Evolutionary conservation across 495 filamentous ascomycete species (phyloP), one percentile per base, ranked within the genome.

Genomic region (Aspergillus taichungensis): DNA sequence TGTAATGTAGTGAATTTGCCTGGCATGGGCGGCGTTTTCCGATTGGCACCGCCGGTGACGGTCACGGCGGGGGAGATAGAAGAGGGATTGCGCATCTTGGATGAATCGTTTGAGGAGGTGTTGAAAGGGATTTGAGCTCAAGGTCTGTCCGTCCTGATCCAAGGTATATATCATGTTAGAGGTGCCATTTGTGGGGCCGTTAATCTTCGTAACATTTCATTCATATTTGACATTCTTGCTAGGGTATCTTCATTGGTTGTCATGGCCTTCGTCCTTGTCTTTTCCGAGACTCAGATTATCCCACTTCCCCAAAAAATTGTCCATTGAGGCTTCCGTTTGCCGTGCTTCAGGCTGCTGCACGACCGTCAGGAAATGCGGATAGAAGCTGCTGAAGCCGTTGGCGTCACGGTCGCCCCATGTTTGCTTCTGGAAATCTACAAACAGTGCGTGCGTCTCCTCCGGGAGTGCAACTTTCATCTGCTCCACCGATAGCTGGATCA

Each of bases 31-130:
- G 77, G 76, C 13, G 63, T 73, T 0, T 77, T 79, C 43, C 57
- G 78, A 13, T 66, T 82, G 35, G 78, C 77, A 6, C 77, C 78
- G 10, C 76, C 77, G 0, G 69, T 80, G 11, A 80, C 74, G 0
- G 67, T 78, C 1, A 63, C 67, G 0, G 61, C 68, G 6, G 61
- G 74, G 35, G 64, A 80, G 54, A 59, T 82, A 31, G 61, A 67
- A 8, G 57, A 68, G 37, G 75, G 70, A 13, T 43, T 79, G 42
- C 40, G 28, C 27, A 63, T 76, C 40, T 44, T 78, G 42, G 73
- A 76, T 46, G 50, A 66, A 46, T 71, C 72, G 8, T 73, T 78
- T 51, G 47, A 11, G 3, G 34, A 45, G 37, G 54, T 60, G 18
- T 24, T 24, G 18, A 24, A 24, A 4, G 18, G 18, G 1, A 4